Evolutionary conservation across 108 stramenopile genomes (phyloP).

Genomic region (Cyclotella sp.): DNA sequence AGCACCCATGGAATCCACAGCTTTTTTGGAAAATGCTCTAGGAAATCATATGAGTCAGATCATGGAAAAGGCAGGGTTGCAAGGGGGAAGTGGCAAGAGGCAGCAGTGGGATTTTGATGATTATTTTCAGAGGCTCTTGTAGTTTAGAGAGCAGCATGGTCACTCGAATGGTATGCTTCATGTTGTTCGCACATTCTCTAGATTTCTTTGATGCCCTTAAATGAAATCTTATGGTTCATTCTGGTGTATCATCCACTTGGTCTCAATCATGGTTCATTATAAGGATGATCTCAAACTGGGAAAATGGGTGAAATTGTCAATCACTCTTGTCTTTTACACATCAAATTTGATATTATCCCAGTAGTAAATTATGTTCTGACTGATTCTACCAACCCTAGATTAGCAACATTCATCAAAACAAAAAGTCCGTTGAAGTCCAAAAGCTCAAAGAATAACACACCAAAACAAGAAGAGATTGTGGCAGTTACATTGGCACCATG

Average conservation of each 20-base stretch:
- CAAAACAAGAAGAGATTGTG: neutral
- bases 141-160: constrained; percentile 9
- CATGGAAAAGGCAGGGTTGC: neutral
- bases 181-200: neutral
- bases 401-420: constrained; percentile 3
- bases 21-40: neutral
- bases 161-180: constrained; percentile 3
- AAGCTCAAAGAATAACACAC: neutral
- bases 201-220: neutral
- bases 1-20: too few species aligned
- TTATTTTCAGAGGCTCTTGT: neutral
- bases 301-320: constrained; percentile 7
- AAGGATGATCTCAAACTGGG: constrained; percentile 15
- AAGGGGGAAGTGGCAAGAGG: constrained; percentile 10
- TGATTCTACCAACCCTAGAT: neutral
- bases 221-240: neutral
- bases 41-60: neutral
- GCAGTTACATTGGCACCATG: neutral
- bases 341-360: neutral
- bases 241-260: neutral
- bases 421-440: neutral
- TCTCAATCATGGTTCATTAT: constrained; percentile 1
- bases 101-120: neutral
- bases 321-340: neutral
- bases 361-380: neutral